Evolutionary conservation across 495 filamentous ascomycete species (phyloP).

Genomic region (Venustampulla echinocandica): DNA sequence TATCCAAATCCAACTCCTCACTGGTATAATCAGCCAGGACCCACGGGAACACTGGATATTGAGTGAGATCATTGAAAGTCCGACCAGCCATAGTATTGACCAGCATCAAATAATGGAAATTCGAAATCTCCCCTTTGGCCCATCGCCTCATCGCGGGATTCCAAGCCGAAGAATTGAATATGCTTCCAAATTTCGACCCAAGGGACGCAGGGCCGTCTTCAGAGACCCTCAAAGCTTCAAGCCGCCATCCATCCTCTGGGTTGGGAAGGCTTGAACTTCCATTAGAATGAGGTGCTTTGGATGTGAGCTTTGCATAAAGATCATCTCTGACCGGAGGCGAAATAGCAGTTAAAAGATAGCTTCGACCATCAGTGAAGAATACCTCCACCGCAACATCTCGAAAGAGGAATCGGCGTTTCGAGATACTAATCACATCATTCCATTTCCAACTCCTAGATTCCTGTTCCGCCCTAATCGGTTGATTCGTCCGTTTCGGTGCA

Average conservation of each 20-base stretch:
- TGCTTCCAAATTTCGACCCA: slow-evolving; percentile 87
- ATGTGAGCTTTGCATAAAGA: slow-evolving; percentile 61
- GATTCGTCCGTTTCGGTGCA: slow-evolving; percentile 41
- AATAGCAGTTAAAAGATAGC: slow-evolving; percentile 81
- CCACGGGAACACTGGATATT: slow-evolving; percentile 98
- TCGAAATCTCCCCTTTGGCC: slow-evolving; percentile 90
- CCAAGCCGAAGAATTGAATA: slow-evolving; percentile 67
- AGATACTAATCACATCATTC: slow-evolving; percentile 92
- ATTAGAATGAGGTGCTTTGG: slow-evolving; percentile 69
- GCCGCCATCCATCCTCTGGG: slow-evolving; percentile 70
- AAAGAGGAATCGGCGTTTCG: slow-evolving; percentile 89
- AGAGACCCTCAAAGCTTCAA: slow-evolving; percentile 73
- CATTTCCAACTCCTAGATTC: slow-evolving; percentile 87
- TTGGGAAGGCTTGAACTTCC: slow-evolving; percentile 39
- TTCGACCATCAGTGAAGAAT: slow-evolving; percentile 93
- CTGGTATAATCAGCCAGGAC: slow-evolving; percentile 92
- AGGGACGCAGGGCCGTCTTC: slow-evolving; percentile 70
- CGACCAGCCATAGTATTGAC: slow-evolving; percentile 95
- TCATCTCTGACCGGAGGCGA: slow-evolving; percentile 66
- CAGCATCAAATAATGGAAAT: slow-evolving; percentile 97
- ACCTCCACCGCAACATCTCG: slow-evolving; percentile 91
- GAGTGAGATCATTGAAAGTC: slow-evolving; percentile 96
- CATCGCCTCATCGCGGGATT: slow-evolving; percentile 85
- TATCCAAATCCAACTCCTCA: slow-evolving; percentile 80
- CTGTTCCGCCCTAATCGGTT: slow-evolving; percentile 49